Conservation (phyloP, 192 early-diverging fungal genomes). For the Linnemannia hyalina region DNA sequence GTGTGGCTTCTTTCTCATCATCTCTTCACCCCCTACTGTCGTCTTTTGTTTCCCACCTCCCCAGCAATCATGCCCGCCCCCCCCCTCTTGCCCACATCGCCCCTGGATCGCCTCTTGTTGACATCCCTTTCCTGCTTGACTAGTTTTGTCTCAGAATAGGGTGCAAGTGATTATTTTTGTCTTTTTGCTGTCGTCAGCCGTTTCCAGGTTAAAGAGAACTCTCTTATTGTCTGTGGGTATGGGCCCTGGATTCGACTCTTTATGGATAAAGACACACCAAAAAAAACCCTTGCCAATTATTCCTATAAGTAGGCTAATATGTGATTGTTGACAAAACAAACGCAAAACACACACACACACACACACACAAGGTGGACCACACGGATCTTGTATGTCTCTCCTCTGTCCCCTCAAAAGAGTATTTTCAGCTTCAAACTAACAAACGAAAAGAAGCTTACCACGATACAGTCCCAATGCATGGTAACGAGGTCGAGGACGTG, state of each 20-base stretch:
- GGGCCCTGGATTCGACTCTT: neutral
- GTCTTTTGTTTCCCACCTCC: neutral
- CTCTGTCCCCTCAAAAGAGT: neutral
- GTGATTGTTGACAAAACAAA: neutral
- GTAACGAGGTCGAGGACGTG: conserved; percentile 63
- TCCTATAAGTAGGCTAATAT: neutral
- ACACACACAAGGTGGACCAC: neutral
- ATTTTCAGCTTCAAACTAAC: neutral
- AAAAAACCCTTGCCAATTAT: neutral
- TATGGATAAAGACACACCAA: neutral
- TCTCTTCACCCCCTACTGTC: neutral
- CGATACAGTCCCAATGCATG: conserved; percentile 64
- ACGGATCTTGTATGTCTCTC: neutral
- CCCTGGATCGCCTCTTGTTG: neutral
- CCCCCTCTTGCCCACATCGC: neutral
- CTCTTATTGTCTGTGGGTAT: neutral
- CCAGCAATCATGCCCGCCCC: neutral
- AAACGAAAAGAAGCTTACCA: conserved; percentile 47
- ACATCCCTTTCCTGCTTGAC: neutral
- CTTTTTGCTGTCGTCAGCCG: neutral
- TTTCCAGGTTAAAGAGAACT: neutral
- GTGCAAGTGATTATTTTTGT: neutral
- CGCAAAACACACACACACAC: too few relatives aligned
- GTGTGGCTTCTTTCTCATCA: neutral
- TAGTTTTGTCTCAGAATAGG: neutral